These are phyloP conservation scores for Ogataea pini DNA, from an alignment of 805 yeast genomes.

Conservation along the genomic window DNA sequence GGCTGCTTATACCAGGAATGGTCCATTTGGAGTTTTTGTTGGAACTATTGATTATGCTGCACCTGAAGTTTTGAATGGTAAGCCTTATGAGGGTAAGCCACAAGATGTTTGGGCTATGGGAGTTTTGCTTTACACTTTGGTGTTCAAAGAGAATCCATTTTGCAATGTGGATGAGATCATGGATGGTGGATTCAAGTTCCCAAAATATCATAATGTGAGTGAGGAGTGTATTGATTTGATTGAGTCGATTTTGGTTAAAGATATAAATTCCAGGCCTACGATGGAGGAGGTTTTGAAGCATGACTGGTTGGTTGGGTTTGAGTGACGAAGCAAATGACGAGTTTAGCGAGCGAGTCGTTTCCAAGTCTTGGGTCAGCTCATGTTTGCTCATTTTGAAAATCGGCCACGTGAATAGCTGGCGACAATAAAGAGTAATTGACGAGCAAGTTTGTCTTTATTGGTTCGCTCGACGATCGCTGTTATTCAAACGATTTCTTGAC, in stretches of 20 bases:
- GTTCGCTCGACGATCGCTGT: too few species aligned
- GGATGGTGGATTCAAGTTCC: constrained; percentile 82
- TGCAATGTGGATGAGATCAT: constrained; percentile 93
- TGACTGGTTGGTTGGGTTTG: constrained; percentile 55
- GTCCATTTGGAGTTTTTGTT: constrained; percentile 96
- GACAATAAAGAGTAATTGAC: too few species aligned
- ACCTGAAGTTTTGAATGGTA: constrained; percentile 90
- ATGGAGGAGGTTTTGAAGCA: constrained; percentile 70
- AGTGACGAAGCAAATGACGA: constrained; percentile 8
- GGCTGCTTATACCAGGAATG: constrained; percentile 86
- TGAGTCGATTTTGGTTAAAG: constrained; percentile 64
- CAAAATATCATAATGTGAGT: constrained; percentile 53
- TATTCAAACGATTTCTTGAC: too few species aligned
- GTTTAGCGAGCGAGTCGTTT: neutral
- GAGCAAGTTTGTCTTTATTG: too few species aligned
- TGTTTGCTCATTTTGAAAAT: too few species aligned
- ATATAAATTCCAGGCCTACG: constrained; percentile 66
- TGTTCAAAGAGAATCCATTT: constrained; percentile 94
- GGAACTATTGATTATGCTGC: constrained; percentile 98
- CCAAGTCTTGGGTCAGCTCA: too few species aligned
- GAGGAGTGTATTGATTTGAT: constrained; percentile 64
- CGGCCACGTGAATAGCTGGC: too few species aligned
- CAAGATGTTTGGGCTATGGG: constrained; percentile 99
- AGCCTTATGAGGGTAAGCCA: constrained; percentile 86
- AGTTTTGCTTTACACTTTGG: constrained; percentile 80